A percentile compares a stretch with the other conserved stretches of the same genome.
Evolutionary conservation across 2,329 filamentous ascomycete genomes (phyloP).

Genomic region (Purpureocillium takamizusanense): DNA sequence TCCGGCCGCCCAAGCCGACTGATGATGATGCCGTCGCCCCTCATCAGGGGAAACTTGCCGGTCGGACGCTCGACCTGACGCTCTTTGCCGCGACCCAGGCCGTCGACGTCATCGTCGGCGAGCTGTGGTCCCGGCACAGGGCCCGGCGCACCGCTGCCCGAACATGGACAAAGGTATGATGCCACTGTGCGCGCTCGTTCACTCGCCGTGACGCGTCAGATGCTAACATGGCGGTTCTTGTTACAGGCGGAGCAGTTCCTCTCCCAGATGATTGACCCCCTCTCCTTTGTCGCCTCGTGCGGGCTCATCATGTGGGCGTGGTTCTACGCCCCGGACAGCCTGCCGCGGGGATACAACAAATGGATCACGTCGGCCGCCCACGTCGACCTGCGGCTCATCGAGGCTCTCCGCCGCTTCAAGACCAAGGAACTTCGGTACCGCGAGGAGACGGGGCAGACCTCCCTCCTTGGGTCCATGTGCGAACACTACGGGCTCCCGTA

Average conservation of each 20-base stretch:
- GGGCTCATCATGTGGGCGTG: conserved; percentile 83
- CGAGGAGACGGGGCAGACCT: conserved; percentile 59
- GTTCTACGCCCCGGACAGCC: conserved; percentile 64
- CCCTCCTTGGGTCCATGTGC: conserved; percentile 63
- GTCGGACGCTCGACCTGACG: conserved; percentile 72
- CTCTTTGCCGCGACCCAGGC: conserved; percentile 69
- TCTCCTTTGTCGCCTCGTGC: conserved; percentile 62
- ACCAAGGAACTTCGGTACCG: conserved; percentile 61
- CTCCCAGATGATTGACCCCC: conserved; percentile 46
- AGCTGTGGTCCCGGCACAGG: conserved; percentile 50
- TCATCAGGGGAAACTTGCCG: conserved; percentile 37
- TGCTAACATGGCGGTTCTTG: too few relatives aligned
- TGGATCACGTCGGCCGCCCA: conserved; percentile 75
- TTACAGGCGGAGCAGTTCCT: conserved; percentile 20
- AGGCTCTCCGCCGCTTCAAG: conserved; percentile 60
- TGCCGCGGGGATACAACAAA: conserved; percentile 67
- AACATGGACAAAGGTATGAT: conserved; percentile 35
- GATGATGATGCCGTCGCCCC: too few relatives aligned
- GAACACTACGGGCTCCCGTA: conserved; percentile 58
- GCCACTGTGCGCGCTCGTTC: conserved; percentile 10
- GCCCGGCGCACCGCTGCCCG: conserved; percentile 31
- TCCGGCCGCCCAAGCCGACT: too few relatives aligned
- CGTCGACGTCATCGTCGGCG: conserved; percentile 59
- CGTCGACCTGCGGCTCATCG: conserved; percentile 65
- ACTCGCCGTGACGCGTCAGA: too few relatives aligned